These are phyloP conservation scores for Fonsecaea nubica DNA, from an alignment of 2,329 filamentous ascomycete genomes.

Conservation along the genomic window DNA sequence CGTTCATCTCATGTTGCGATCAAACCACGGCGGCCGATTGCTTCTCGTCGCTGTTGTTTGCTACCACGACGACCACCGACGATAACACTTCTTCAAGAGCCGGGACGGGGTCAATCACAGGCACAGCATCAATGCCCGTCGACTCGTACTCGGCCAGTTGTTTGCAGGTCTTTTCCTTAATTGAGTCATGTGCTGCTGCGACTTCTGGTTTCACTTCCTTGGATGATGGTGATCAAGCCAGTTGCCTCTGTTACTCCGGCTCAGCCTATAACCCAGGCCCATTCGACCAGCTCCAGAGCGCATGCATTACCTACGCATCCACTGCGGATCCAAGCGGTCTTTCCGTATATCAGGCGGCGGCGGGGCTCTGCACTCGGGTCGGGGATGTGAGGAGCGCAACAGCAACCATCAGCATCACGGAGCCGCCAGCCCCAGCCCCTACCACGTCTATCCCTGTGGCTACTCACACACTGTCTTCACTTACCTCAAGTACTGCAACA, in stretches of 20 bases:
- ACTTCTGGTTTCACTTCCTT: conserved; percentile 12
- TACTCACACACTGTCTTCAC: neutral
- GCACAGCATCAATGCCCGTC: neutral
- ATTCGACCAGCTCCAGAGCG: conserved; percentile 19
- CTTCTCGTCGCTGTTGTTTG: conserved; percentile 12
- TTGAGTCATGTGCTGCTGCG: conserved; percentile 8
- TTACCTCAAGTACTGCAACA: neutral
- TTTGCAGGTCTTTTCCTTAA: conserved; percentile 5
- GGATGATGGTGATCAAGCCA: conserved; percentile 15
- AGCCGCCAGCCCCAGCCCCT: neutral
- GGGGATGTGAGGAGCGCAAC: conserved; percentile 7
- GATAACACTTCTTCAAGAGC: neutral
- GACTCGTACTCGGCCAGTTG: conserved; percentile 13
- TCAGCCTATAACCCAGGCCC: conserved; percentile 2
- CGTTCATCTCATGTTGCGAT: conserved; percentile 6
- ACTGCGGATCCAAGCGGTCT: conserved; percentile 9
- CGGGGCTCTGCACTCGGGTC: conserved; percentile 12
- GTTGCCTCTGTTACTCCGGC: conserved; percentile 12
- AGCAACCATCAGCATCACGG: conserved; percentile 8
- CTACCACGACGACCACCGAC: conserved; percentile 1
- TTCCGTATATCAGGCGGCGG: neutral
- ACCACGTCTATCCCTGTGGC: conserved; percentile 1
- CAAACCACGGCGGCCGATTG: conserved; percentile 8
- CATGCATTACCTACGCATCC: conserved; percentile 15
- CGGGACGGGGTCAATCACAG: neutral